These are phyloP conservation scores for Neurospora africana DNA, from an alignment of 495 filamentous ascomycete genomes.

Conservation along the genomic window DNA sequence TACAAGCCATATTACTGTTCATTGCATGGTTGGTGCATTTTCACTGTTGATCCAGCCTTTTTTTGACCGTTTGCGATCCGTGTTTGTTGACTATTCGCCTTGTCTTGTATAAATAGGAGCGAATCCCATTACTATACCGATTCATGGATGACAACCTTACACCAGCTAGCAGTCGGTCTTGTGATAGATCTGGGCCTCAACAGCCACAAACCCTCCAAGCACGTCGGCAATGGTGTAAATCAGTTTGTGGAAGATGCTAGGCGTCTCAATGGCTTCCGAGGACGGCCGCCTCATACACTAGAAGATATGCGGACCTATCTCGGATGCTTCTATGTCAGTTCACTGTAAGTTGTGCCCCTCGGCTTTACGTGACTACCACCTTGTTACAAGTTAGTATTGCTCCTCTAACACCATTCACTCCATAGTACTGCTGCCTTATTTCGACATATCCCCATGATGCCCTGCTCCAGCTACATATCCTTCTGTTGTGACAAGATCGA, in stretches of 20 bases:
- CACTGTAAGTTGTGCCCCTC: conserved; percentile 5
- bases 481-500: conserved; percentile 14
- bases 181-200: conserved; percentile 14
- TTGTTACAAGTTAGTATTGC: background rate
- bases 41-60: background rate
- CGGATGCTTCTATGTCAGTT: conserved; percentile 12
- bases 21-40: conserved; percentile 14
- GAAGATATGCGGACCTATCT: conserved; percentile 17
- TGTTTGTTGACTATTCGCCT: background rate
- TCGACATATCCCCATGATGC: conserved; percentile 7
- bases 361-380: background rate
- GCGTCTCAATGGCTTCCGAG: background rate
- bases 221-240: background rate
- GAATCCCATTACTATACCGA: conserved; percentile 16
- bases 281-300: conserved; percentile 2
- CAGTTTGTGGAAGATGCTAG: conserved; percentile 6
- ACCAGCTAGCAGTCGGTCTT: conserved; percentile 12
- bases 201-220: conserved; percentile 2
- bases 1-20: conserved; percentile 17
- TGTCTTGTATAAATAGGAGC: background rate
- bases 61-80: background rate
- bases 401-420: background rate
- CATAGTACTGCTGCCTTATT: conserved; percentile 11
- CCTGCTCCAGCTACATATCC: conserved; percentile 8
- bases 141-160: conserved; percentile 8